Evolutionary conservation across 345 rosid species (phyloP).

Genomic region (Salix exigua): DNA sequence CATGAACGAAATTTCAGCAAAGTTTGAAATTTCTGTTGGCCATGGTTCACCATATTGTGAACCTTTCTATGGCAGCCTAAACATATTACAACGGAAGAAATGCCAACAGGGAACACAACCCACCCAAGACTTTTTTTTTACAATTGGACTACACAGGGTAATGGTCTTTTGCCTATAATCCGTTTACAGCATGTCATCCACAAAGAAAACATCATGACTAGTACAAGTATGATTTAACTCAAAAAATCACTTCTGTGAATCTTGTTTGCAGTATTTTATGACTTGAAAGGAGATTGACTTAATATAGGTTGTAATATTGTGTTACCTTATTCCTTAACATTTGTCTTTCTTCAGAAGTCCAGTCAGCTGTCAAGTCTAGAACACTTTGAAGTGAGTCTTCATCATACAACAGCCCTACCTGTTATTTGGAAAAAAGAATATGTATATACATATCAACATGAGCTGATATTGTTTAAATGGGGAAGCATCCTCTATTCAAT

Average conservation of each 20-base stretch:
- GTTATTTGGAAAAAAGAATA: conserved; percentile 15
- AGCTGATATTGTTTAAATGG: conserved; percentile 4
- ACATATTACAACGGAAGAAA: neutral
- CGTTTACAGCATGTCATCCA: neutral
- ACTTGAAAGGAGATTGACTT: neutral
- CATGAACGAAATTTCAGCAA: neutral
- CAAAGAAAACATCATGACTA: neutral
- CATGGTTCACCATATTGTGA: neutral
- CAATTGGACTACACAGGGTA: neutral
- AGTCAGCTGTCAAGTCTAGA: conserved; percentile 80
- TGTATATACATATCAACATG: neutral
- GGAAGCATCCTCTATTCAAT: conserved; percentile 1
- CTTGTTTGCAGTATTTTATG: neutral
- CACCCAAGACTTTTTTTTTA: neutral
- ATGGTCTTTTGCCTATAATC: neutral
- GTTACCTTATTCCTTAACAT: conserved; percentile 83
- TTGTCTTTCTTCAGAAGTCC: conserved; percentile 88
- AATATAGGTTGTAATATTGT: neutral
- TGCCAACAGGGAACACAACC: neutral
- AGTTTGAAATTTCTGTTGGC: neutral
- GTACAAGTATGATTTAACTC: neutral
- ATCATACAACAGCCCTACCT: conserved; percentile 93
- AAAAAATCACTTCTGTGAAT: neutral
- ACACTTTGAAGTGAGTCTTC: conserved; percentile 73
- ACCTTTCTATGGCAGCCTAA: neutral